These are phyloP conservation scores for Harringtonia aguacate DNA, from an alignment of 2,329 filamentous ascomycete species.

Conservation along the genomic window DNA sequence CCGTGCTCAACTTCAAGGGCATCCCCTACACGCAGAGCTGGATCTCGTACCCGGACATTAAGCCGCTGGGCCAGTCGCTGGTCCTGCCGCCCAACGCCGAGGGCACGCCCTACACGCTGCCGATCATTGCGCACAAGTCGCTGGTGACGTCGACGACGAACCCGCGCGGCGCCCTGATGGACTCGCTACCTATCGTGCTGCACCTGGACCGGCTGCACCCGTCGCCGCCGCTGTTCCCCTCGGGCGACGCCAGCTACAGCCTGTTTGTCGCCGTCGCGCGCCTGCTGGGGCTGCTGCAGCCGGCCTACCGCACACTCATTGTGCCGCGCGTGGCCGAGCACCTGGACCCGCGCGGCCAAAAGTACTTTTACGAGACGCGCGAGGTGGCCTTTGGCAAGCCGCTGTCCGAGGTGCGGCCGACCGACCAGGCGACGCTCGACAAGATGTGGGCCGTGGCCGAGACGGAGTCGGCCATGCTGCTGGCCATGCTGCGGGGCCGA, in stretches of 20 bases:
- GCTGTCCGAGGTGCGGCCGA: slow-evolving; percentile 1
- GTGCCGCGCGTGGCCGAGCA: background rate
- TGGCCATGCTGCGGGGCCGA: background rate
- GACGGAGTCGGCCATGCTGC: background rate
- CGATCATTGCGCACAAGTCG: background rate
- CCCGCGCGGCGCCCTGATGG: background rate
- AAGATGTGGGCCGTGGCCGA: background rate
- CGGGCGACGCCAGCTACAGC: slow-evolving; percentile 2
- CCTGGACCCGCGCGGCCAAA: background rate
- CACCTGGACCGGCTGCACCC: background rate
- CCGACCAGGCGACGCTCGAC: background rate
- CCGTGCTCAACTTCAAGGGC: slow-evolving; percentile 2
- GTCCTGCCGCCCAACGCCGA: background rate
- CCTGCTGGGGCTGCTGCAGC: background rate
- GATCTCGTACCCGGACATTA: slow-evolving; percentile 2
- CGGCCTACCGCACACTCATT: background rate
- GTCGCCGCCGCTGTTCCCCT: background rate
- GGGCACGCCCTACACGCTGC: slow-evolving; percentile 1
- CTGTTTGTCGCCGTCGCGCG: background rate
- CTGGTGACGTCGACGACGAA: background rate
- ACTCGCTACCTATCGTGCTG: background rate
- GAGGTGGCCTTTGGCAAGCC: background rate
- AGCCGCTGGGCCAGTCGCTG: background rate
- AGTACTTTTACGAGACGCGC: background rate
- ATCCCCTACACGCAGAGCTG: slow-evolving; percentile 5